A percentile compares a stretch with the other conserved stretches of the same genome.
Conservation (phyloP, 2,329 filamentous ascomycete species). For the Penicillium sp. region DNA sequence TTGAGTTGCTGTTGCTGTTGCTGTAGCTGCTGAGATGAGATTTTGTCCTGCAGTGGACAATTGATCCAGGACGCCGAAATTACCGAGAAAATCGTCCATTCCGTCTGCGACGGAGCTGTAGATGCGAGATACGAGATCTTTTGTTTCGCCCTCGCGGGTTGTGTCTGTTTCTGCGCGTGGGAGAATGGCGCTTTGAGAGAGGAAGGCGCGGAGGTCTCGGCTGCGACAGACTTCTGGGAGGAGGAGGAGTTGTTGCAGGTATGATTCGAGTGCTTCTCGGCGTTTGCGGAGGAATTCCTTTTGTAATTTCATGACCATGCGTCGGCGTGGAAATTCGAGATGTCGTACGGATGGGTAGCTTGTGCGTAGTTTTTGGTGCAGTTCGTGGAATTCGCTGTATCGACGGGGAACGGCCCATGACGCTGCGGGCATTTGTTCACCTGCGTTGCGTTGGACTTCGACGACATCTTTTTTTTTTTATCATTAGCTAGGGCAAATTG, state of each 20-base stretch:
- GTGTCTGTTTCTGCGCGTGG: conserved; percentile 64
- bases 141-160: conserved; percentile 67
- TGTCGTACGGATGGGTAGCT: conserved; percentile 86
- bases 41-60: conserved; percentile 91
- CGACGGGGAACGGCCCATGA: conserved; percentile 90
- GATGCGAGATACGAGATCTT: conserved; percentile 85
- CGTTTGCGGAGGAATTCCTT: conserved; percentile 94
- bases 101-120: conserved; percentile 98
- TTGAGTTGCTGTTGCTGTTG: no score
- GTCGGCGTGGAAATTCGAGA: conserved; percentile 87
- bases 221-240: conserved; percentile 94
- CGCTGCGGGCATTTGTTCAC: conserved; percentile 95
- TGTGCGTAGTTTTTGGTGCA: conserved; percentile 84
- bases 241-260: conserved; percentile 78
- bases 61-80: conserved; percentile 93
- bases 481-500: conserved; percentile 19
- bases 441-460: conserved; percentile 86
- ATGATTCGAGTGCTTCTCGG: conserved; percentile 79
- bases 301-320: conserved; percentile 95
- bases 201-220: conserved; percentile 85
- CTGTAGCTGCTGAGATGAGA: conserved; percentile 57
- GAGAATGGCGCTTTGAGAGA: conserved; percentile 83
- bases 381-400: conserved; percentile 95
- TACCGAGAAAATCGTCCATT: conserved; percentile 96
- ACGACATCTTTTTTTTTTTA: conserved; percentile 69